Percentiles rank a stretch among this genome's conserved stretches.
These are phyloP conservation scores for Psilocybe cubensis DNA, from an alignment of 768 basidiomycete species.

Conservation along the genomic window DNA sequence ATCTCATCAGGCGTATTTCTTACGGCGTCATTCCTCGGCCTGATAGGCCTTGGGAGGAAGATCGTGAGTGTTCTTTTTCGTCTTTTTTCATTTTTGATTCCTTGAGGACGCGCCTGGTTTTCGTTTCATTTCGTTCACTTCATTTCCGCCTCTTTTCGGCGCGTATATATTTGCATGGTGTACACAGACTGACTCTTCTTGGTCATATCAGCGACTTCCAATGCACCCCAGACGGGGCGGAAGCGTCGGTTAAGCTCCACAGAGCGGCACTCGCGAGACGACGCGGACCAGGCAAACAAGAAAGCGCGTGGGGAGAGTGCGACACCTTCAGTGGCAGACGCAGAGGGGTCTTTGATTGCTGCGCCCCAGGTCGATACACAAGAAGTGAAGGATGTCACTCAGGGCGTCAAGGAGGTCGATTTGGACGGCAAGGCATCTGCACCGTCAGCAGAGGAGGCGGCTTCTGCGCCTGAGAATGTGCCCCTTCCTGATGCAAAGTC, in stretches of 20 bases:
- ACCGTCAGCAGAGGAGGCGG: conserved; percentile 15
- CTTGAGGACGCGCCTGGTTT: conserved; percentile 28
- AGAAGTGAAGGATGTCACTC: conserved; percentile 71
- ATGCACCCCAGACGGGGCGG: conserved; percentile 66
- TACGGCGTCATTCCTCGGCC: conserved; percentile 69
- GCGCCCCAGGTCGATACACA: conserved; percentile 42
- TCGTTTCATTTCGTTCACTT: conserved; percentile 8
- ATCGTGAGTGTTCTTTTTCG: conserved; percentile 52
- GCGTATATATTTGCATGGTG: conserved; percentile 3
- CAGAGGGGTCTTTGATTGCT: conserved; percentile 21
- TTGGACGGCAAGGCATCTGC: conserved; percentile 51
- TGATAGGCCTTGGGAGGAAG: conserved; percentile 78
- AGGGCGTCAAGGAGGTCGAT: conserved; percentile 72
- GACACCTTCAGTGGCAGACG: conserved; percentile 32
- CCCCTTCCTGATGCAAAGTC: conserved; percentile 42
- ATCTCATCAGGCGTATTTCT: conserved; percentile 72
- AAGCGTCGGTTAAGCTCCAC: conserved; percentile 66
- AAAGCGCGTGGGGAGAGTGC: conserved; percentile 47
- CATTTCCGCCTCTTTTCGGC: conserved; percentile 14
- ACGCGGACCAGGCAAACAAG: conserved; percentile 43
- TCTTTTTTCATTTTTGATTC: background rate
- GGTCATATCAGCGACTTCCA: conserved; percentile 63
- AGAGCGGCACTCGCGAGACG: conserved; percentile 44
- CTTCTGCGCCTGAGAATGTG: conserved; percentile 34
- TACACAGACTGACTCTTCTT: conserved; percentile 1